phyloP scores from a whole-genome alignment of 495 filamentous ascomycete genomes.

The Cercophora samala region DNA sequence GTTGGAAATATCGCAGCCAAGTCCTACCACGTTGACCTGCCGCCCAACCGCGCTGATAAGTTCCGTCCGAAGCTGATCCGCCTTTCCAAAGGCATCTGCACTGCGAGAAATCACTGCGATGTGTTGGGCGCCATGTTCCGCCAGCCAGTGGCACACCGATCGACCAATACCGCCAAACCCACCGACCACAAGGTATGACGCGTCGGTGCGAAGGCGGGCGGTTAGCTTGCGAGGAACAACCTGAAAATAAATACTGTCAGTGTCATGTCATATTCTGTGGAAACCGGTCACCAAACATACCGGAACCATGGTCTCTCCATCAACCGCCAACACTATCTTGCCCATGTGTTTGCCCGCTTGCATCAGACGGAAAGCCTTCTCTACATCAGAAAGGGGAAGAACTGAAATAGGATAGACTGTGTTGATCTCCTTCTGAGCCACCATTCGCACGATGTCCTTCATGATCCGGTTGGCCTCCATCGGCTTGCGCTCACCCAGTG shows the following conservation, averaged over 20 bases:
- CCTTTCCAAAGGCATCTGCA: slow-evolving; percentile 37
- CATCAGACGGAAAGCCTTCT: slow-evolving; percentile 46
- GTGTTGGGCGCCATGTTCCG: slow-evolving; percentile 53
- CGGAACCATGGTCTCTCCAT: slow-evolving; percentile 23
- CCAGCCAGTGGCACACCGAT: slow-evolving; percentile 57
- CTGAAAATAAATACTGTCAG: slow-evolving; percentile 14
- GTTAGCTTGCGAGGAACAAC: slow-evolving; percentile 15
- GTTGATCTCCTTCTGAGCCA: slow-evolving; percentile 34
- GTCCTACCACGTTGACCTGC: slow-evolving; percentile 37
- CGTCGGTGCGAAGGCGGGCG: slow-evolving; percentile 38
- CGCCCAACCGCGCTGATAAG: slow-evolving; percentile 35
- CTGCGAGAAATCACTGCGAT: slow-evolving; percentile 57
- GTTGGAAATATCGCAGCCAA: slow-evolving; percentile 44
- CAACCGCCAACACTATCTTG: slow-evolving; percentile 50
- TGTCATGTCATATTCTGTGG: slow-evolving; percentile 7
- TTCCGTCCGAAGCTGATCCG: slow-evolving; percentile 34
- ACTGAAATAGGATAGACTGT: slow-evolving; percentile 34
- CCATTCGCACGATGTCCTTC: slow-evolving; percentile 40
- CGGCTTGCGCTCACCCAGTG: slow-evolving; percentile 26
- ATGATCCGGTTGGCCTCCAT: slow-evolving; percentile 39
- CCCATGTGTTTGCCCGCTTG: slow-evolving; percentile 52
- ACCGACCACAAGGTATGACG: slow-evolving; percentile 58
- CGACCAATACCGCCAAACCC: slow-evolving; percentile 62
- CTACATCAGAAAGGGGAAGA: slow-evolving; percentile 38
- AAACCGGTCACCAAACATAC: slow-evolving; percentile 19